These are phyloP conservation scores for Erysimum cheiri DNA, from an alignment of 441 rosid species.

Conservation along the genomic window DNA sequence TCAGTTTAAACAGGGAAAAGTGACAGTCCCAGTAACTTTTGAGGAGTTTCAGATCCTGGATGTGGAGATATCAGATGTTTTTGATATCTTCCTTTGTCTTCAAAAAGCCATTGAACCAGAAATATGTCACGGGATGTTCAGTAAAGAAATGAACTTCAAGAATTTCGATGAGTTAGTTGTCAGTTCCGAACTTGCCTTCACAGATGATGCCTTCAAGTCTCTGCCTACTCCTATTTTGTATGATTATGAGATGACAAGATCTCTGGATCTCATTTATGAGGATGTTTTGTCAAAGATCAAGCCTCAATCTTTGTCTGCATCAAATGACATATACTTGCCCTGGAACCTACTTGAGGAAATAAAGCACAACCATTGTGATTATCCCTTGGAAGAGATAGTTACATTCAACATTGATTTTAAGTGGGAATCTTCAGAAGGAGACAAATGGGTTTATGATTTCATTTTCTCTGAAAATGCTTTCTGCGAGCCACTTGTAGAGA, in stretches of 20 bases:
- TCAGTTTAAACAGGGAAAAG: conserved; percentile 44
- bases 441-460: conserved; percentile 58
- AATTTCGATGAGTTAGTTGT: conserved; percentile 75
- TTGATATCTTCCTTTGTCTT: conserved; percentile 52
- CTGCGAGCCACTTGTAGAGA: conserved; percentile 51
- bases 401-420: conserved; percentile 46
- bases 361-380: conserved; percentile 48
- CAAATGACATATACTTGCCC: conserved; percentile 87
- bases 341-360: conserved; percentile 82
- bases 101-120: conserved; percentile 53
- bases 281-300: conserved; percentile 54
- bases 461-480: conserved; percentile 57
- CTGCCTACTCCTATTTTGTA: conserved; percentile 74
- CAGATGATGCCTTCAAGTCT: conserved; percentile 80
- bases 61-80: conserved; percentile 53
- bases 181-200: conserved; percentile 71
- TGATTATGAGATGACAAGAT: conserved; percentile 50
- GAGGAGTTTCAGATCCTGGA: conserved; percentile 69
- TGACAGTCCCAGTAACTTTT: conserved; percentile 47
- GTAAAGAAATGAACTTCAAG: conserved; percentile 69
- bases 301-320: conserved; percentile 61
- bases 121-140: conserved; percentile 55
- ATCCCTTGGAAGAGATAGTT: conserved; percentile 51
- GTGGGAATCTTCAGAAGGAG: conserved; percentile 50
- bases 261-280: conserved; percentile 53